A percentile compares a stretch with the other conserved stretches of the same genome.
Conservation (phyloP, 768 basidiomycete genomes). For the Leccinum uliginosum region DNA sequence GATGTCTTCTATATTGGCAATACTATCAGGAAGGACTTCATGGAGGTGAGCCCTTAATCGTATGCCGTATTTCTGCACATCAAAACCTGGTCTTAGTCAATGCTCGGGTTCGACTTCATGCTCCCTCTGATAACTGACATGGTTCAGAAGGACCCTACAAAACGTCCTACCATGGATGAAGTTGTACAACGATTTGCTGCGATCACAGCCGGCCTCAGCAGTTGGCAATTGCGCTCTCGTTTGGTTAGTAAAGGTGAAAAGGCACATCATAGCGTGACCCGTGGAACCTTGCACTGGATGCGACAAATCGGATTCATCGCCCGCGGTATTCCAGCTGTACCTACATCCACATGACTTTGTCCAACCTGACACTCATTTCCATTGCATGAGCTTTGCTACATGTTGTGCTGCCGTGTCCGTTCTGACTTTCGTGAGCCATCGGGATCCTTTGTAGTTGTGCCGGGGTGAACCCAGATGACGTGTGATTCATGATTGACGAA, state of each 20-base stretch:
- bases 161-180: constrained; percentile 35
- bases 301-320: constrained; percentile 18
- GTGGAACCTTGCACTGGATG: constrained; percentile 18
- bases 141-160: constrained; percentile 32
- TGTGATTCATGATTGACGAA: neutral
- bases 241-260: constrained; percentile 5
- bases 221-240: constrained; percentile 28
- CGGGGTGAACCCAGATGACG: neutral
- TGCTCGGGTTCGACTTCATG: constrained; percentile 29
- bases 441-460: neutral
- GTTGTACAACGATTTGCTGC: constrained; percentile 14
- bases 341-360: too few species aligned
- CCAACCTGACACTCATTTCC: neutral
- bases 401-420: too few species aligned
- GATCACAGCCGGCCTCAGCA: constrained; percentile 9
- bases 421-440: neutral
- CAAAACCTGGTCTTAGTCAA: neutral
- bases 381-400: neutral
- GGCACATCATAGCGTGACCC: neutral
- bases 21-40: neutral
- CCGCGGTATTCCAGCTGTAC: constrained; percentile 18
- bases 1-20: neutral
- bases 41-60: neutral
- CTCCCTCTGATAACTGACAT: constrained; percentile 33
- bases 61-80: neutral